phyloP scores from a whole-genome alignment of 2,329 filamentous ascomycete genomes.

The Xylariaceae sp. region DNA sequence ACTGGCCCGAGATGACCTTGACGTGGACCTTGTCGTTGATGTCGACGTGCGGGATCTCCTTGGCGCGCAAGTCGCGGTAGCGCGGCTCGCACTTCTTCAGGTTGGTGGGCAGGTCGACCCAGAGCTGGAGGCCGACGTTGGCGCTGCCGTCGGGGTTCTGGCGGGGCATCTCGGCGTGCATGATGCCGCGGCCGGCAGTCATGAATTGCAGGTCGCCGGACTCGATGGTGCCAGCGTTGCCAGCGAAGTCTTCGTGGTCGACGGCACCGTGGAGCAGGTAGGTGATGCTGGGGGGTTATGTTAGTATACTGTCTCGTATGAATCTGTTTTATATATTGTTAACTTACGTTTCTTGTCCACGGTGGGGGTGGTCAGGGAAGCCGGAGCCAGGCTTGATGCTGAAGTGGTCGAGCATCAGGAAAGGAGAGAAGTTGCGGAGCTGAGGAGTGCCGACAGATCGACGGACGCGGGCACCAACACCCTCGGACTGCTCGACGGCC shows the following conservation, averaged over 20 bases:
- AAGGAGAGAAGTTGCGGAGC: conserved; percentile 82
- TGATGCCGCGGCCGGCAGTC: conserved; percentile 87
- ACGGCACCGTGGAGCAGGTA: conserved; percentile 73
- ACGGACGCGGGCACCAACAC: conserved; percentile 79
- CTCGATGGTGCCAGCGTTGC: conserved; percentile 66
- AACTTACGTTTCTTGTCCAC: conserved; percentile 65
- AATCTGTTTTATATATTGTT: conserved; percentile 1
- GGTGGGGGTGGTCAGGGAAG: conserved; percentile 81
- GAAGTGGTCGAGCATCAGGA: conserved; percentile 96
- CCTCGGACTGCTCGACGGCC: conserved; percentile 80
- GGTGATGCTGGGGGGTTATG: conserved; percentile 16
- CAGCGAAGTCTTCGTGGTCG: conserved; percentile 35
- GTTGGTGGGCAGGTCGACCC: conserved; percentile 81
- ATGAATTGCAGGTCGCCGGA: conserved; percentile 95
- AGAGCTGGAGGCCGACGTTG: conserved; percentile 87
- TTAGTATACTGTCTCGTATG: background rate
- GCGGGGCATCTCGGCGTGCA: conserved; percentile 92
- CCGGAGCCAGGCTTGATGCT: conserved; percentile 72
- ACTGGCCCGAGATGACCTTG: conserved; percentile 86
- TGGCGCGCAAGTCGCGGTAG: conserved; percentile 76
- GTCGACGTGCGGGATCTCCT: conserved; percentile 72
- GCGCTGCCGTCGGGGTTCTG: conserved; percentile 68
- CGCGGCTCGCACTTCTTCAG: conserved; percentile 87
- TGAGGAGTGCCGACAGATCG: conserved; percentile 80
- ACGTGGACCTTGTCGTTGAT: conserved; percentile 69